phyloP scores from a whole-genome alignment of 176 grass and related monocot genomes.

The Microstegium vimineum region DNA sequence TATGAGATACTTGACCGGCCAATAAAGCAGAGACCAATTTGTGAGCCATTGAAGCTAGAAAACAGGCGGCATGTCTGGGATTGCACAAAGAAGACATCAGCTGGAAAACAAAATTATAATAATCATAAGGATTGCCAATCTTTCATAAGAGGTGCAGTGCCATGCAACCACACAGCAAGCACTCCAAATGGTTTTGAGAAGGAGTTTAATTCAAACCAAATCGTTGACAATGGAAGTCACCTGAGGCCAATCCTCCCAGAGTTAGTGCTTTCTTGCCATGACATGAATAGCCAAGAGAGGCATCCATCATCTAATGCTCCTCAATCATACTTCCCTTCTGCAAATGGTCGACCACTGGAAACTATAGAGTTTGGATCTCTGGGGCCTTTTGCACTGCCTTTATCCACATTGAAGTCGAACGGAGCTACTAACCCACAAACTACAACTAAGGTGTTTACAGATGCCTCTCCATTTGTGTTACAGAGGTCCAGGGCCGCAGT shows the following conservation, averaged over 20 bases:
- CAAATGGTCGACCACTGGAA: neutral
- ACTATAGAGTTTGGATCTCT: constrained; percentile 59
- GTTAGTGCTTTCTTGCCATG: neutral
- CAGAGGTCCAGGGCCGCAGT: neutral
- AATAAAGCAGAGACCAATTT: neutral
- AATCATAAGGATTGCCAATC: constrained; percentile 4
- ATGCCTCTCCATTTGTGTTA: neutral
- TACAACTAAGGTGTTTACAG: neutral
- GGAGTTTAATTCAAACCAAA: neutral
- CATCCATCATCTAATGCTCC: constrained; percentile 3
- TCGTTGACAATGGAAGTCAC: neutral
- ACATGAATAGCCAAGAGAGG: neutral
- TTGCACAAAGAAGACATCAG: constrained; percentile 20
- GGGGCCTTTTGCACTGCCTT: constrained; percentile 46
- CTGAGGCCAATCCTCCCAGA: neutral
- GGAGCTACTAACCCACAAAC: neutral
- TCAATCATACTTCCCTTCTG: neutral
- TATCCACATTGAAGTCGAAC: constrained; percentile 20
- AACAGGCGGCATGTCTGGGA: neutral
- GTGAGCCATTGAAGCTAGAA: constrained; percentile 15
- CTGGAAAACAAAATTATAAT: constrained; percentile 16
- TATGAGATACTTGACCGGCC: neutral
- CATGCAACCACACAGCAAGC: neutral
- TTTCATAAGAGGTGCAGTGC: neutral
- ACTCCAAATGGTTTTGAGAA: neutral